Conservation (phyloP, 306 rosid species). For the Fragaria ananassa region DNA sequence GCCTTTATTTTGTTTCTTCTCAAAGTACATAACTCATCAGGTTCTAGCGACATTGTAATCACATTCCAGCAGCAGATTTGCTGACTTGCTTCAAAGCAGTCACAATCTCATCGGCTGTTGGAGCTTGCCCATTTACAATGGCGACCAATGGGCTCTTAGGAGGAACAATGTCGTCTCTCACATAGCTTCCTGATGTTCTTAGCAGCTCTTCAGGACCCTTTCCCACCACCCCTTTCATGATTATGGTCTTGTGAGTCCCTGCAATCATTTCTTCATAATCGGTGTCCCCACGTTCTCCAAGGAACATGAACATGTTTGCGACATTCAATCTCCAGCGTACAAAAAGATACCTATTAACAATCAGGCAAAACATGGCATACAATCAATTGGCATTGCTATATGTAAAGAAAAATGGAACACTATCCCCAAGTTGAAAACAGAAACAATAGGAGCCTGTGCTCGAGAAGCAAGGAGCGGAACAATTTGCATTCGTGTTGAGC, state of each 20-base stretch:
- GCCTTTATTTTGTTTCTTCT: background rate
- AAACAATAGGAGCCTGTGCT: too few species aligned
- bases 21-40: background rate
- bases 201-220: slow-evolving; percentile 60
- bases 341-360: slow-evolving; percentile 64
- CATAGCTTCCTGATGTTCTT: slow-evolving; percentile 73
- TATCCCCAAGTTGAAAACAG: background rate
- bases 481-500: too few species aligned
- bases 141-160: slow-evolving; percentile 53
- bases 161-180: slow-evolving; percentile 64
- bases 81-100: slow-evolving; percentile 39
- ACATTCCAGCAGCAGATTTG: slow-evolving; percentile 34
- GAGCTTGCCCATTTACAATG: slow-evolving; percentile 26
- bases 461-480: too few species aligned
- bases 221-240: slow-evolving; percentile 36
- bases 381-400: background rate
- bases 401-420: background rate
- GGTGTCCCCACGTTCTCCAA: slow-evolving; percentile 80
- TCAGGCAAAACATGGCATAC: background rate
- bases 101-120: slow-evolving; percentile 36
- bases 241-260: slow-evolving; percentile 77
- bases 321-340: slow-evolving; percentile 82
- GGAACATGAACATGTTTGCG: slow-evolving; percentile 74
- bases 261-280: slow-evolving; percentile 84
- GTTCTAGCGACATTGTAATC: background rate